Base-by-base conservation (phyloP, 2,329 filamentous ascomycete species). In the Talaromyces sp. region DNA sequence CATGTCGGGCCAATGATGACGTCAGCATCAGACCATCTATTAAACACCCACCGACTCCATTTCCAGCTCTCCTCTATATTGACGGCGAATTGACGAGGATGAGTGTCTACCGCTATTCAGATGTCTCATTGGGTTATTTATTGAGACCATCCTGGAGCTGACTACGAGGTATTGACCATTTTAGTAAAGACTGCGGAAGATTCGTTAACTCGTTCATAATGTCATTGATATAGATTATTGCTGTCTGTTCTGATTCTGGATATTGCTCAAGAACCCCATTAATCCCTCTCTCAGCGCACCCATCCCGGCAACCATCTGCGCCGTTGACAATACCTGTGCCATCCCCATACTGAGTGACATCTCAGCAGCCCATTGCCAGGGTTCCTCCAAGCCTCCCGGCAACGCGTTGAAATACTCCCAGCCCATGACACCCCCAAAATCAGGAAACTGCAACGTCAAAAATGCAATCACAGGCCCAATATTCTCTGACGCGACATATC, bases 331-430 rank as follows among this genome's bases (percentile, higher is more conserved):
- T 24, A 81, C 47, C 50, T 74, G 74, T 62, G 74, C 80, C 77
- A 81, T 78, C 0, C 76, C 76, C 76, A 81, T 77, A 60, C 73
- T 79, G 62, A 81, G 63, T 0, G 87, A 87, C 82, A 95, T 89
- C 64, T 84, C 83, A 56, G 83, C 84, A 0, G 90, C 91, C 93
- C 93, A 97, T 69, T 90, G 83, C 89, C 90, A 94, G 0, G 91
- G 90, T 63, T 83, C 79, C 13, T 81, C 80, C 2, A 73, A 74
- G 27, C 86, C 88, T 1, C 88, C 89, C 0, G 91, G 90, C 65
- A 88, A 75, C 63, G 89, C 87, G 80, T 96, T 96, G 80, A 94
- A 97, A 75, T 95, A 97, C 79, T 97, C 93, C 93, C 93, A 97
- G 2, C 92, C 92, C 88, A 95, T 95, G 7, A 97, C 88, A 0